Base-by-base conservation (phyloP, 306 rosid species). In the Glycine tomentella region DNA sequence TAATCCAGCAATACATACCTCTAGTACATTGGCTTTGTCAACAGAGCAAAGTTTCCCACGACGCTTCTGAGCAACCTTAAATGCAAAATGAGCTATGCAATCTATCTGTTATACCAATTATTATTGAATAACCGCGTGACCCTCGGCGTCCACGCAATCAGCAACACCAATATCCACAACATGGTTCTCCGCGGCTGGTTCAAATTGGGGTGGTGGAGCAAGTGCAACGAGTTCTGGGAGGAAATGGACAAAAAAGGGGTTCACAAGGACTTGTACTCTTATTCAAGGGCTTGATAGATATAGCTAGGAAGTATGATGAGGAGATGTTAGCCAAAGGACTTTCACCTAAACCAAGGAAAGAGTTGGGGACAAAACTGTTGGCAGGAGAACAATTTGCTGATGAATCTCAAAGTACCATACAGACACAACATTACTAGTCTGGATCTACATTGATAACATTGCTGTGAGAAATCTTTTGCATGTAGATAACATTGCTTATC, bases 11-110 rank as follows among this genome's bases (percentile, higher is more conserved):
- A 51, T 33, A 38, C 78, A 76, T 84, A 93, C 99, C 99, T 95
- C 99, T 83, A 93, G 87, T 66, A 95, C 99, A 83, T 95, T 95
- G 57, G 98, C 95, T 87, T 95, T 95, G 84, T 95, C 99, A 80
- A 95, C 94, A 57, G 95, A 93, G 80, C 99, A 95, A 87, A 93
- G 92, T 81, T 78, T 90, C 59, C 99, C 93, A 40, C 17, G 66
- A 62, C 99, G 86, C 90, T 89, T 93, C 70, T 79, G 89, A 87
- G 99, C 97, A 78, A 88, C 89, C 86, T 93, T 90, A 90, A 91
- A 95, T 44, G 97, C 99, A 86, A 91, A 83, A 63, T 86, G 90
- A 61, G 95, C 90, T 82, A 95, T 93, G 82, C 99, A 96, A 86
- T 95, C 99, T 80, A 95, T 80, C 99, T 93, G 86, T 72, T 56